phyloP scores from a whole-genome alignment of 345 rosid species.

The Moricandia arvensis region DNA sequence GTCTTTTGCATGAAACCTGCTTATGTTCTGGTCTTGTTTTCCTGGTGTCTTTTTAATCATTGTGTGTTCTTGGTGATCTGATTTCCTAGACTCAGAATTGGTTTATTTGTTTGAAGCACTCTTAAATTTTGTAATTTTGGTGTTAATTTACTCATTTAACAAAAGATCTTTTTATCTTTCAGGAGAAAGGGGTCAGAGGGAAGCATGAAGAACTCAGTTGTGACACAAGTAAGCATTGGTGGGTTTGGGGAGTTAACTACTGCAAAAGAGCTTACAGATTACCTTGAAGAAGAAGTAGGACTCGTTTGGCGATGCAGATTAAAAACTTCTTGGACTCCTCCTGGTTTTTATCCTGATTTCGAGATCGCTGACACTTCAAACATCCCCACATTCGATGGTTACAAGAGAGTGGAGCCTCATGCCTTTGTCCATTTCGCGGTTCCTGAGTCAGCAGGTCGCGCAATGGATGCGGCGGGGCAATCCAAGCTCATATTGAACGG shows the following conservation, averaged over 20 bases:
- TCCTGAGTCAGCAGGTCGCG: conserved; percentile 44
- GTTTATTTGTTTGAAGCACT: too few relatives aligned
- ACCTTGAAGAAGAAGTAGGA: conserved; percentile 59
- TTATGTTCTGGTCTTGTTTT: conserved; percentile 1
- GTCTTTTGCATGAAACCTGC: not conserved
- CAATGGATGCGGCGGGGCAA: conserved; percentile 52
- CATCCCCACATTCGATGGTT: conserved; percentile 40
- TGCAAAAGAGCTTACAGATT: conserved; percentile 58
- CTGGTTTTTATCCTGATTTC: conserved; percentile 70
- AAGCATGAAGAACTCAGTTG: conserved; percentile 44
- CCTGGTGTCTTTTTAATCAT: not conserved
- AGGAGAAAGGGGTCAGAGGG: conserved; percentile 44
- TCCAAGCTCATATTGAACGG: conserved; percentile 45
- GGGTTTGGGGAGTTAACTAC: conserved; percentile 60
- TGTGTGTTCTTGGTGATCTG: not conserved
- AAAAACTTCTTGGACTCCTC: conserved; percentile 90
- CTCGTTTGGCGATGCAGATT: conserved; percentile 72
- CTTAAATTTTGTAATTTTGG: too few relatives aligned
- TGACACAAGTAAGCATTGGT: conserved; percentile 76
- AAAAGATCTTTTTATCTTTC: not conserved
- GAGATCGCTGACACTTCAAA: conserved; percentile 33
- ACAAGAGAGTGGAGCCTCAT: conserved; percentile 69
- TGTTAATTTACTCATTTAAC: not conserved
- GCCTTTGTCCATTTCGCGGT: conserved; percentile 85
- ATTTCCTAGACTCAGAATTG: not conserved